These are phyloP conservation scores for Babesia caballi DNA, from an alignment of 169 alveolate genomes.

Conservation along the genomic window DNA sequence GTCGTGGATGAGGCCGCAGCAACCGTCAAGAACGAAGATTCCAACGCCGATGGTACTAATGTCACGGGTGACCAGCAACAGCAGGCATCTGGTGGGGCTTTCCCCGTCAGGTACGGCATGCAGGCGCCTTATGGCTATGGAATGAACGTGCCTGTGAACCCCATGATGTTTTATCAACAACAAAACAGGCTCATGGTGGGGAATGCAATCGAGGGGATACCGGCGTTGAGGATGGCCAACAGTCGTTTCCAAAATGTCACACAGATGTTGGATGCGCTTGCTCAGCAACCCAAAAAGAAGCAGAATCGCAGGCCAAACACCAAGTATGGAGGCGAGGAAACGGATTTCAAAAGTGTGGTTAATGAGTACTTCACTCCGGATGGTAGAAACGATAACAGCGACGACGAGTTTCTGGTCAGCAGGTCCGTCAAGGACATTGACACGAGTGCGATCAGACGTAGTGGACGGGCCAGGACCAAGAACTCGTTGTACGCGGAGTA, in stretches of 20 bases:
- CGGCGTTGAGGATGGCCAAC: conserved; percentile 61
- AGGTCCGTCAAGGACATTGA: conserved; percentile 40
- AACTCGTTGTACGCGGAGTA: conserved; percentile 54
- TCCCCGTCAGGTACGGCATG: conserved; percentile 24
- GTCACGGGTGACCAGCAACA: background rate
- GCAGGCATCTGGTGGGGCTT: conserved; percentile 5
- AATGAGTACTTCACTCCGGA: conserved; percentile 52
- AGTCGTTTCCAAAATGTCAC: conserved; percentile 64
- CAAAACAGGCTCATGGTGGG: conserved; percentile 55
- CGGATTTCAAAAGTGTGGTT: conserved; percentile 59
- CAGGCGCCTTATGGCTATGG: conserved; percentile 35
- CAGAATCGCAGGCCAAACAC: conserved; percentile 9
- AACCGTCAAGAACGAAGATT: conserved; percentile 11
- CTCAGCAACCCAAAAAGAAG: conserved; percentile 55
- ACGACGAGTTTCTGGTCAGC: conserved; percentile 62
- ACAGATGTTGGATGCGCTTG: conserved; percentile 65
- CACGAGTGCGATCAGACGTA: conserved; percentile 43
- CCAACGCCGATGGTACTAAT: background rate
- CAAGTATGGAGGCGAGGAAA: conserved; percentile 42
- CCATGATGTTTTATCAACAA: conserved; percentile 49
- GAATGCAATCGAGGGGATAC: conserved; percentile 65
- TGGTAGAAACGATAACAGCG: conserved; percentile 50
- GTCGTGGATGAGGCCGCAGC: background rate
- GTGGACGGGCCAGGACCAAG: conserved; percentile 57
- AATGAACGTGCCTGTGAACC: conserved; percentile 41